These are phyloP conservation scores for Ceratobasidium sp. DNA, from an alignment of 1,284 basidiomycete genomes.

Conservation along the genomic window DNA sequence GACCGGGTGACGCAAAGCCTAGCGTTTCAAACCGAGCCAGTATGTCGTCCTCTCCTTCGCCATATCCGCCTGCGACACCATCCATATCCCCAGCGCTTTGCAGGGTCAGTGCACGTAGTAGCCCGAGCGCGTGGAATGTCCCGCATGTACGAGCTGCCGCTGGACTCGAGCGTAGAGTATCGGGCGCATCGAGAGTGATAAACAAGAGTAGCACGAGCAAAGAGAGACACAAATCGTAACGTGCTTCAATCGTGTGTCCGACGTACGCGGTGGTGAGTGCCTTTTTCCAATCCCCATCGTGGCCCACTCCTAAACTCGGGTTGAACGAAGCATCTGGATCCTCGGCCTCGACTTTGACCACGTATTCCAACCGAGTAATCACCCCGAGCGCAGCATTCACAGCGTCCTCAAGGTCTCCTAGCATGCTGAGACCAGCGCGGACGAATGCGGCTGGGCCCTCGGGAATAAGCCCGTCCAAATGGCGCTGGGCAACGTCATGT, in stretches of 20 bases:
- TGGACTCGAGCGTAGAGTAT: conserved; percentile 17
- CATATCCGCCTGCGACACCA: conserved; percentile 27
- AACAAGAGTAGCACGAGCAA: conserved; percentile 79
- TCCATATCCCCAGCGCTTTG: conserved; percentile 68
- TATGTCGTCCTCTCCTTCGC: conserved; percentile 41
- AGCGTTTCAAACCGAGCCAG: conserved; percentile 38
- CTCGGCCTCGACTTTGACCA: conserved; percentile 69
- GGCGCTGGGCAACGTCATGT: conserved; percentile 44
- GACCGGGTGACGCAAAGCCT: conserved; percentile 38
- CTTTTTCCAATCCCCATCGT: conserved; percentile 63
- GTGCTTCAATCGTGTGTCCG: conserved; percentile 70
- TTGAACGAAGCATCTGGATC: conserved; percentile 70
- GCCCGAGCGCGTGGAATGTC: conserved; percentile 78
- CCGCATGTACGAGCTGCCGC: conserved; percentile 61
- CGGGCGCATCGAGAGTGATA: conserved; percentile 58
- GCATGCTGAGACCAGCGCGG: conserved; percentile 65
- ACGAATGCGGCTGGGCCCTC: conserved; percentile 72
- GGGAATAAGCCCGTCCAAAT: conserved; percentile 42
- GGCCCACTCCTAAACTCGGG: conserved; percentile 55
- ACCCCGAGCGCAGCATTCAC: conserved; percentile 70
- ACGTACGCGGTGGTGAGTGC: conserved; percentile 73
- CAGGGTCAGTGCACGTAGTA: conserved; percentile 69
- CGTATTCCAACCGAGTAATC: conserved; percentile 75
- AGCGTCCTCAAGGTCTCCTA: conserved; percentile 69
- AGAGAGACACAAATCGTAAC: conserved; percentile 77